Percentiles rank a stretch among this genome's conserved stretches.
These are phyloP conservation scores for Backusella sp. DNA, from an alignment of 192 early-diverging fungal genomes.

Conservation along the genomic window DNA sequence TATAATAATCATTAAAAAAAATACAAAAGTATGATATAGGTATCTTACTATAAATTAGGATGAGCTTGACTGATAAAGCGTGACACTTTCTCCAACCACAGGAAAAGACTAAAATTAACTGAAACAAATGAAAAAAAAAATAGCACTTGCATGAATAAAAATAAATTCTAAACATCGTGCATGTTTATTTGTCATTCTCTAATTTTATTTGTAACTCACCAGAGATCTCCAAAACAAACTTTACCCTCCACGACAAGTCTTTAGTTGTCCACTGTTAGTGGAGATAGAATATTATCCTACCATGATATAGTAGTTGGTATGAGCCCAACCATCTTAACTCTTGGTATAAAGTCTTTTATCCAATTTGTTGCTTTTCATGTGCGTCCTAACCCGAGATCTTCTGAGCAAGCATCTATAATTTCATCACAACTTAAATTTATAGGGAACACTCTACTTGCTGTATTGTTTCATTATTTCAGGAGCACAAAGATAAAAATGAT, in stretches of 20 bases:
- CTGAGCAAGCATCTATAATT: no score
- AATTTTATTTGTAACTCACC: not conserved
- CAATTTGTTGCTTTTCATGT: no score
- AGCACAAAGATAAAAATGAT: no score
- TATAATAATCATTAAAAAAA: not conserved
- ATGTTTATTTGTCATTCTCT: not conserved
- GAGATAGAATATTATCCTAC: no score
- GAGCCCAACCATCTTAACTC: no score
- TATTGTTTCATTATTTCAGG: no score
- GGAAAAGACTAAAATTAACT: not conserved
- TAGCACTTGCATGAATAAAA: not conserved
- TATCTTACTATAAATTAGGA: not conserved
- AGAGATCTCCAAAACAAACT: not conserved
- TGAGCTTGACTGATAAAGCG: not conserved
- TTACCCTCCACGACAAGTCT: not conserved
- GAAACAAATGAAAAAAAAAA: not conserved
- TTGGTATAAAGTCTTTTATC: no score
- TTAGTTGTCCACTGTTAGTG: not conserved
- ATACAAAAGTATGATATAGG: not conserved
- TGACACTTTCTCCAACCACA: not conserved
- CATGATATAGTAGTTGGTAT: no score
- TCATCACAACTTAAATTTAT: no score
- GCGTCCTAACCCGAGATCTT: no score
- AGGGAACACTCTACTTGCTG: no score
- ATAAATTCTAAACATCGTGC: not conserved